phyloP scores from a whole-genome alignment of 1,139 yeast species.

The Geotrichum citri-aurantii region DNA sequence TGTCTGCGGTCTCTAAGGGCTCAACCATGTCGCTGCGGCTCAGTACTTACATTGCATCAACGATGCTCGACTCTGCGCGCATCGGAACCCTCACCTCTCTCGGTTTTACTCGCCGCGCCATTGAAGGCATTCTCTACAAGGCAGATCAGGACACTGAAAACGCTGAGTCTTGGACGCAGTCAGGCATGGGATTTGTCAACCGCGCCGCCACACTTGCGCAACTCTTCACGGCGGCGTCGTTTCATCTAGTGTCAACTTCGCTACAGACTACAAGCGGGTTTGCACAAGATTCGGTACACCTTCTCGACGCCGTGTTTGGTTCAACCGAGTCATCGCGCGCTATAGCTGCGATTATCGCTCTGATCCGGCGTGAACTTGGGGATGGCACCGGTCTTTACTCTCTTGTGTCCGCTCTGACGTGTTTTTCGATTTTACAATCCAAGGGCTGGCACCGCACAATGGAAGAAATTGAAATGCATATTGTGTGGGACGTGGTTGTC shows the following conservation, averaged over 20 bases:
- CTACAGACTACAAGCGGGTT: constrained; percentile 27
- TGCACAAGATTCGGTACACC: constrained; percentile 33
- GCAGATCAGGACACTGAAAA: constrained; percentile 31
- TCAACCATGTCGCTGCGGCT: constrained; percentile 30
- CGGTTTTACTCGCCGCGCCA: constrained; percentile 30
- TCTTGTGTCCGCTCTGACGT: constrained; percentile 30
- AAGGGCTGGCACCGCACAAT: constrained; percentile 29
- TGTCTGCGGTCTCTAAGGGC: constrained; percentile 30
- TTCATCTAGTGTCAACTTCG: constrained; percentile 30
- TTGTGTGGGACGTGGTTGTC: constrained; percentile 35
- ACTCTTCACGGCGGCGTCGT: constrained; percentile 30
- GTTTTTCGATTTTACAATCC: constrained; percentile 32
- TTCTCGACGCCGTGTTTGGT: constrained; percentile 34
- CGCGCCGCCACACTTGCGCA: constrained; percentile 31
- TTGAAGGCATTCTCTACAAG: constrained; percentile 30
- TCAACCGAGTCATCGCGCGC: constrained; percentile 35
- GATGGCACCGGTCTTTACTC: constrained; percentile 30
- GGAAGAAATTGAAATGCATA: constrained; percentile 27
- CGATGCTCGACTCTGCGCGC: constrained; percentile 29
- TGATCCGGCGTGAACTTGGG: constrained; percentile 31
- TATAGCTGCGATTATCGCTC: constrained; percentile 29
- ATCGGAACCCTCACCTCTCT: constrained; percentile 29
- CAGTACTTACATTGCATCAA: constrained; percentile 29
- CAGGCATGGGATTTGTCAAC: constrained; percentile 25
- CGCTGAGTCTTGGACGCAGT: constrained; percentile 23